Base-by-base conservation (phyloP, 164 flowering plant species). In the Litsea cubeba region DNA sequence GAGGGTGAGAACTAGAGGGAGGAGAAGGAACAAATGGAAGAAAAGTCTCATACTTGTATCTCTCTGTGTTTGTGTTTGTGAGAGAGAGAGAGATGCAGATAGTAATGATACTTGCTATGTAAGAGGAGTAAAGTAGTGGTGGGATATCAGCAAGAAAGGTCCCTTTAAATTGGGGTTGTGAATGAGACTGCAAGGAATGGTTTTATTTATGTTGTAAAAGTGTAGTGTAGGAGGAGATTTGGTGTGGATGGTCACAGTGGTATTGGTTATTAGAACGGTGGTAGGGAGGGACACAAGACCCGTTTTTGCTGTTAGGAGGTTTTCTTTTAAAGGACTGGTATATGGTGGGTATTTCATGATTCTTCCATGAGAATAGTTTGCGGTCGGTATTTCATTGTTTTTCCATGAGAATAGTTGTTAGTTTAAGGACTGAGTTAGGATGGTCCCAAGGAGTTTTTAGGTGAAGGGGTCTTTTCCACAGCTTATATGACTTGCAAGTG, bases 21-120 rank as follows among this genome's bases (percentile, higher is more conserved):
- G 62, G 62, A 71, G 64, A 57, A 71, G 12, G 63, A 71, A 57
- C 63, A 68, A 46, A 11, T 40, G 71, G n/a, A 66, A 20, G 46
- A 8, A 54, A 20, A 17, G 50, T 17, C 40, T 15, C 60, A 54
- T 54, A 20, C 12, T 54, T 54, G n/a, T 3, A 20, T 54, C 10
- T 40, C 11, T 40, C 0, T 40, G 40, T 32, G 46, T 40, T 40
- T 40, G 46, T 40, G 46, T 40, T 8, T 8, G 60, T 1, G 0
- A 54, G 15, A 12, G 15, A 51, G 18, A 17, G 18, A 51, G 60
- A 15, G 60, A 54, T 3, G n/a, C 5, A 14, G 18, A 17, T 0
- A 54, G 60, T 15, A 54, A 15, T 15, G 60, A 12, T 20, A 54
- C 12, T 18, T 54, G 46, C 46, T 54, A 54, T 14, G n/a, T 12